Percentiles rank a stretch among this genome's conserved stretches.
These are phyloP conservation scores for Scutellaria galericulata DNA, from an alignment of 257 asterid genomes.

Conservation along the genomic window DNA sequence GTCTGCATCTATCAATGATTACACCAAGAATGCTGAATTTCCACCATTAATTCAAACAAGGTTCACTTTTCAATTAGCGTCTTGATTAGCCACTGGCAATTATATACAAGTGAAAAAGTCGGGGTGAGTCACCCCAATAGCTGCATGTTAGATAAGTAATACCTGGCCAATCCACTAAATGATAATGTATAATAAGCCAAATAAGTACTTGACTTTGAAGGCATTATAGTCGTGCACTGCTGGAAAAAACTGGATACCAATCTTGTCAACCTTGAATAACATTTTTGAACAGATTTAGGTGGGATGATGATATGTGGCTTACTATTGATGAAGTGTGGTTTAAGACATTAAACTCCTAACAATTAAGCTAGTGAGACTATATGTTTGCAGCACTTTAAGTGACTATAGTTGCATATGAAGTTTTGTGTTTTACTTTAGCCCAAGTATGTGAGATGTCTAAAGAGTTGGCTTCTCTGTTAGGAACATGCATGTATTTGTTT, in stretches of 20 bases:
- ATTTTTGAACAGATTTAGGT: not conserved
- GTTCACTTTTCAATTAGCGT: constrained; percentile 5
- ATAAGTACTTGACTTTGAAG: not conserved
- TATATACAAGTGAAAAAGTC: not conserved
- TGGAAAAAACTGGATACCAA: not conserved
- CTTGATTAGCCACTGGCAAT: constrained; percentile 1
- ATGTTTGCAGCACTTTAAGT: not conserved
- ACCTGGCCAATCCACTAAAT: not conserved
- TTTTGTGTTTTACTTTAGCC: not conserved
- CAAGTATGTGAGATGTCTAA: not conserved
- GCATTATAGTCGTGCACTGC: not conserved
- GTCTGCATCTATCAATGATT: constrained; percentile 13
- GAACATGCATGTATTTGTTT: too few relatives aligned
- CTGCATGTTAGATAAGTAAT: not conserved
- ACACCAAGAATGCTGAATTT: constrained; percentile 16
- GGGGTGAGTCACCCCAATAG: not conserved
- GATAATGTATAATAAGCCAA: not conserved
- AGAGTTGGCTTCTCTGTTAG: not conserved
- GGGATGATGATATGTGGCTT: not conserved
- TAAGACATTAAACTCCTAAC: not conserved
- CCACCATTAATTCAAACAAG: not conserved
- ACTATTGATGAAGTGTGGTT: not conserved
- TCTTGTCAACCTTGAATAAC: not conserved
- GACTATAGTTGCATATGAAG: not conserved
- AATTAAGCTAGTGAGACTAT: not conserved